Evolutionary conservation across 2,329 filamentous ascomycete genomes (phyloP).

Genomic region (Fusarium nodosum): DNA sequence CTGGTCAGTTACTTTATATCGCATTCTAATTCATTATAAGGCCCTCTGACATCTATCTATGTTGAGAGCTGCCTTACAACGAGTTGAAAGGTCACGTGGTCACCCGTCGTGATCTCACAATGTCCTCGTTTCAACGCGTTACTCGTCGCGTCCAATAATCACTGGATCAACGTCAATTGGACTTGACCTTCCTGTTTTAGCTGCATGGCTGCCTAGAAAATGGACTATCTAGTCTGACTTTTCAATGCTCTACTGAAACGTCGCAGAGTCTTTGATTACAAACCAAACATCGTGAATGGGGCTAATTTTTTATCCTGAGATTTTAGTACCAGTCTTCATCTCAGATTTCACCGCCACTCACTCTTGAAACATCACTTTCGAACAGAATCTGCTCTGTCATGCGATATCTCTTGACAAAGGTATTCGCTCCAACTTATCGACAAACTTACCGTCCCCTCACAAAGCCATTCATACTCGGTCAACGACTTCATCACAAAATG

Average conservation of each 20-base stretch:
- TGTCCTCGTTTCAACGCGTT: constrained; percentile 10
- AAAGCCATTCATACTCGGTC: not conserved
- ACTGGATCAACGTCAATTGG: constrained; percentile 10
- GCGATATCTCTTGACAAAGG: constrained; percentile 11
- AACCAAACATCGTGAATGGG: constrained; percentile 18
- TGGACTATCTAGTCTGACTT: not conserved
- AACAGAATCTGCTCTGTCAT: constrained; percentile 12
- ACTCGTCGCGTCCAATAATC: constrained; percentile 14
- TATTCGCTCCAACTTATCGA: not conserved
- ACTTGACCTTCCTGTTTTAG: constrained; percentile 14
- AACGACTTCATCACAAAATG: constrained; percentile 40
- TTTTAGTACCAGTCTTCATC: constrained; percentile 22
- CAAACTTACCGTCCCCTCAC: not conserved
- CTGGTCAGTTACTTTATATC: fast-evolving
- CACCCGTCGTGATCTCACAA: constrained; percentile 26
- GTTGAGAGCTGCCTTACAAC: not conserved
- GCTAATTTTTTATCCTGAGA: constrained; percentile 24
- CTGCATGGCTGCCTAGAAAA: not conserved
- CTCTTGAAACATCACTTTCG: not conserved
- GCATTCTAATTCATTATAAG: not conserved
- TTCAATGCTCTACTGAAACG: not conserved
- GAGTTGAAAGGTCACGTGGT: constrained; percentile 34
- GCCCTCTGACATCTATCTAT: too few relatives aligned
- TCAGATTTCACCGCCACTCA: constrained; percentile 6
- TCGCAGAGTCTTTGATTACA: constrained; percentile 18